Evolutionary conservation across 805 yeast genomes (phyloP).

Genomic region (Lipomyces yamanashiensis): DNA sequence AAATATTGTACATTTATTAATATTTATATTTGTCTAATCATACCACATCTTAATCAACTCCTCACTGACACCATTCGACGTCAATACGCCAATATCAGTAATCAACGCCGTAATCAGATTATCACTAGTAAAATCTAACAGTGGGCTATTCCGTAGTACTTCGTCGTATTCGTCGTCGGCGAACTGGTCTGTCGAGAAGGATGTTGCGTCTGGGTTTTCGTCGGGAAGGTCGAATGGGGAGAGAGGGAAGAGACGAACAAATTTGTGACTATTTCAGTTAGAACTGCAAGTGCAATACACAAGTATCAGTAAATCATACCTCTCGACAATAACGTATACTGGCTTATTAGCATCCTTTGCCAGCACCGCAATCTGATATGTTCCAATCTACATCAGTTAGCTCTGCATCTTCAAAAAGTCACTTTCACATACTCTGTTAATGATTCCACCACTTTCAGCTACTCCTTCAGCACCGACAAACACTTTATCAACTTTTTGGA

Average conservation of each 20-base stretch:
- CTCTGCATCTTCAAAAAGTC: no score
- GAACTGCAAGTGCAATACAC: not conserved
- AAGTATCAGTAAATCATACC: conserved; percentile 18
- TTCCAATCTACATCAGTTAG: conserved; percentile 58
- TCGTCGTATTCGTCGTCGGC: conserved; percentile 42
- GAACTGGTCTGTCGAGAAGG: conserved; percentile 30
- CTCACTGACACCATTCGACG: conserved; percentile 98
- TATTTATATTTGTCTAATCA: conserved; percentile 14
- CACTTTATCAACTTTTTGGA: conserved; percentile 82
- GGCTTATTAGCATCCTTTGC: conserved; percentile 92
- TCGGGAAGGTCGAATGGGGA: conserved; percentile 89
- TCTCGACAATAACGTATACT: conserved; percentile 89
- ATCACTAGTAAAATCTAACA: conserved; percentile 93
- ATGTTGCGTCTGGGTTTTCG: conserved; percentile 36
- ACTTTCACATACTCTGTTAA: conserved; percentile 61
- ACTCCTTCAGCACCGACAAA: conserved; percentile 99
- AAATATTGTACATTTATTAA: not conserved
- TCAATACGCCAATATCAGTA: conserved; percentile 93
- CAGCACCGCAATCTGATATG: conserved; percentile 90
- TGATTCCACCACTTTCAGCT: conserved; percentile 97
- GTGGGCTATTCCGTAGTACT: conserved; percentile 52
- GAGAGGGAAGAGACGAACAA: conserved; percentile 93
- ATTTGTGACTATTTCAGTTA: conserved; percentile 67
- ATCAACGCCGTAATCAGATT: conserved; percentile 93
- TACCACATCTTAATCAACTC: conserved; percentile 88